Conservation (phyloP, 2,329 filamentous ascomycete species). For the Aspergillus amoenus region DNA sequence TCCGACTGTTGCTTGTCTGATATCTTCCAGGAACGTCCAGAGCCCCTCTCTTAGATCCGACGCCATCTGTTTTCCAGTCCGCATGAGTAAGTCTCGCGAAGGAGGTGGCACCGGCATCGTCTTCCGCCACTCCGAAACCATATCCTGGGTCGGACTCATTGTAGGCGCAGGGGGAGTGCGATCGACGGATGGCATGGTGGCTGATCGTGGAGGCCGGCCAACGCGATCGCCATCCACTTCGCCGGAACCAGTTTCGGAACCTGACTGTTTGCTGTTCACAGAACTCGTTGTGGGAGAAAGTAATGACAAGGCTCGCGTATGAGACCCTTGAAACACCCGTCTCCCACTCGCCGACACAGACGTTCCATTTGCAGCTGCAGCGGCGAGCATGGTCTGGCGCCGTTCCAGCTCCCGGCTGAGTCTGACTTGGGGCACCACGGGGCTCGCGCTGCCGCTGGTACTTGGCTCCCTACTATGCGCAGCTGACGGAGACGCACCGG, state of each 20-base stretch:
- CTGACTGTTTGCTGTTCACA: conserved; percentile 17
- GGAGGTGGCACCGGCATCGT: conserved; percentile 45
- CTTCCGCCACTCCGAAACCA: conserved; percentile 40
- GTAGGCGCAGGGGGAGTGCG: conserved; percentile 26
- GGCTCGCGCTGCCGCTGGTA: conserved; percentile 25
- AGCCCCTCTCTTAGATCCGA: conserved; percentile 86
- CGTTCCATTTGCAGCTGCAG: conserved; percentile 36
- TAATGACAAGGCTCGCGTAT: conserved; percentile 71
- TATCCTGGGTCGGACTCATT: conserved; percentile 32
- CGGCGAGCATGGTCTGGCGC: conserved; percentile 63
- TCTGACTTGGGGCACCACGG: conserved; percentile 30
- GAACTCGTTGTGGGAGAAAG: conserved; percentile 60
- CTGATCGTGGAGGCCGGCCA: conserved; percentile 39
- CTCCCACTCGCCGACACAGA: conserved; percentile 46
- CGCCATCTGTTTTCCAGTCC: conserved; percentile 72
- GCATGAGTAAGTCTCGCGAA: conserved; percentile 53
- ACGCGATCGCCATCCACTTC: conserved; percentile 27
- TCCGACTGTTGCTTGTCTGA: conserved; percentile 91
- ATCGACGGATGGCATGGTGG: conserved; percentile 42
- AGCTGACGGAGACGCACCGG: not conserved
- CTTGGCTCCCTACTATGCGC: conserved; percentile 29
- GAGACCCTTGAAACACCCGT: conserved; percentile 67
- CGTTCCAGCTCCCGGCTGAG: conserved; percentile 66
- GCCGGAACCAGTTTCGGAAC: conserved; percentile 15
- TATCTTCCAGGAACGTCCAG: conserved; percentile 92